phyloP scores from a whole-genome alignment of 2,329 filamentous ascomycete genomes.

The Fusarium beomiforme region DNA sequence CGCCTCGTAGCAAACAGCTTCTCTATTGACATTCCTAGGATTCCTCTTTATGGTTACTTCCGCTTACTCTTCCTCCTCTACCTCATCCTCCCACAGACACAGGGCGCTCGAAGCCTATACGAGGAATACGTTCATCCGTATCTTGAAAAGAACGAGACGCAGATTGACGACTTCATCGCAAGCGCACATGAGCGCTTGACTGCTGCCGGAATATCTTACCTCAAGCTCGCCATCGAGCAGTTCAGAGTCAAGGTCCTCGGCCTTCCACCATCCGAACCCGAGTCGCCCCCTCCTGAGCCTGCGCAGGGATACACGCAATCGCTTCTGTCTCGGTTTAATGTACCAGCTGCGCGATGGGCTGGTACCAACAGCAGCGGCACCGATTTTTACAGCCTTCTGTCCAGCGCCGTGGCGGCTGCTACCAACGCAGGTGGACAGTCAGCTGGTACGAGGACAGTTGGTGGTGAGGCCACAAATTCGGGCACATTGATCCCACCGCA shows the following conservation, averaged over 20 bases:
- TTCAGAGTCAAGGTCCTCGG: constrained; percentile 83
- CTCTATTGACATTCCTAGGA: constrained; percentile 56
- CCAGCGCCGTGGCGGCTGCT: constrained; percentile 75
- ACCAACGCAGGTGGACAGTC: constrained; percentile 55
- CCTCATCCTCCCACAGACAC: constrained; percentile 96
- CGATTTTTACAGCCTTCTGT: constrained; percentile 83
- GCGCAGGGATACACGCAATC: constrained; percentile 77
- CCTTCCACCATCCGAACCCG: constrained; percentile 65
- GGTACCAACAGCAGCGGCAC: constrained; percentile 57
- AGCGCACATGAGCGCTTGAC: constrained; percentile 81
- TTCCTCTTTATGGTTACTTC: constrained; percentile 94
- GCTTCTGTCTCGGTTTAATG: constrained; percentile 85
- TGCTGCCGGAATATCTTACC: constrained; percentile 78
- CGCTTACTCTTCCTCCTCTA: constrained; percentile 89
- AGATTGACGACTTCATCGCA: constrained; percentile 92
- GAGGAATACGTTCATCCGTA: constrained; percentile 87
- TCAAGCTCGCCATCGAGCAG: constrained; percentile 75
- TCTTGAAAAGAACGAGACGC: constrained; percentile 83
- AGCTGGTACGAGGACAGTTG: constrained; percentile 44
- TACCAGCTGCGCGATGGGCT: constrained; percentile 74
- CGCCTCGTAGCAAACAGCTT: neutral
- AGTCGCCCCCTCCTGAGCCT: constrained; percentile 53
- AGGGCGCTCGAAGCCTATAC: constrained; percentile 89
- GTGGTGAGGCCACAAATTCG: constrained; percentile 48
- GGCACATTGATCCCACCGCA: constrained; percentile 76